A percentile compares a stretch with the other conserved stretches of the same genome.
Conservation (phyloP, 2,329 filamentous ascomycete genomes). For the Apiospora pterosperma region DNA sequence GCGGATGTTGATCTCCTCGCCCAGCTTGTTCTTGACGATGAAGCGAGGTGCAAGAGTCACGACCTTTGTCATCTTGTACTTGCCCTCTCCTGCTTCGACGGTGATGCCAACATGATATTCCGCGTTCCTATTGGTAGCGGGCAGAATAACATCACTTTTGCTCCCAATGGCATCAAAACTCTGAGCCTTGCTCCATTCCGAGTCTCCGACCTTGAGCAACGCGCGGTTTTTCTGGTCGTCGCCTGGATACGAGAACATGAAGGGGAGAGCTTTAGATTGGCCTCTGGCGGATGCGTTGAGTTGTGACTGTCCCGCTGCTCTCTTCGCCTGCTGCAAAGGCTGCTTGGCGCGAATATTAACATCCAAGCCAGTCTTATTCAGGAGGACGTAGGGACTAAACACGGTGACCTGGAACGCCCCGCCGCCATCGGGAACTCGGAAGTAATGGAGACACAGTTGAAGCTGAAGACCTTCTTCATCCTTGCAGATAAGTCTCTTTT, state of each 20-base stretch:
- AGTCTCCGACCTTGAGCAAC: slow-evolving; percentile 81
- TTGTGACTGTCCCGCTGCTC: slow-evolving; percentile 77
- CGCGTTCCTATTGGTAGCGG: slow-evolving; percentile 64
- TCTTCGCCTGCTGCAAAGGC: slow-evolving; percentile 77
- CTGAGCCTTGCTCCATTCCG: slow-evolving; percentile 94
- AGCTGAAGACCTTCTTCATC: slow-evolving; percentile 79
- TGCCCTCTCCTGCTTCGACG: slow-evolving; percentile 86
- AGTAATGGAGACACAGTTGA: slow-evolving; percentile 86
- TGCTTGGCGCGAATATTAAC: slow-evolving; percentile 86
- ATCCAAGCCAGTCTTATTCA: slow-evolving; percentile 92
- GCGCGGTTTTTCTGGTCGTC: slow-evolving; percentile 92
- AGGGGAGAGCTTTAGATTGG: slow-evolving; percentile 73
- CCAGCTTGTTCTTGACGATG: slow-evolving; percentile 88
- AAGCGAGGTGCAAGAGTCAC: slow-evolving; percentile 91
- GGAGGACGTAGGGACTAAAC: slow-evolving; percentile 88
- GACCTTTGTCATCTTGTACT: slow-evolving; percentile 96
- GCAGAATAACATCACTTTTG: slow-evolving; percentile 80
- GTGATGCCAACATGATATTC: slow-evolving; percentile 92
- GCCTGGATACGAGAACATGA: slow-evolving; percentile 92
- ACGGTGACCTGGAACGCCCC: slow-evolving; percentile 95
- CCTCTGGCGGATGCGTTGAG: slow-evolving; percentile 45
- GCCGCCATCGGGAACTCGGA: slow-evolving; percentile 82
- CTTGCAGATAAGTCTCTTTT: slow-evolving; percentile 75
- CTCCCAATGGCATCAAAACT: slow-evolving; percentile 98
- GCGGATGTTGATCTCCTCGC: slow-evolving; percentile 82